phyloP scores from a whole-genome alignment of 192 early-diverging fungal genomes.

The Backusella mclennaniae region DNA sequence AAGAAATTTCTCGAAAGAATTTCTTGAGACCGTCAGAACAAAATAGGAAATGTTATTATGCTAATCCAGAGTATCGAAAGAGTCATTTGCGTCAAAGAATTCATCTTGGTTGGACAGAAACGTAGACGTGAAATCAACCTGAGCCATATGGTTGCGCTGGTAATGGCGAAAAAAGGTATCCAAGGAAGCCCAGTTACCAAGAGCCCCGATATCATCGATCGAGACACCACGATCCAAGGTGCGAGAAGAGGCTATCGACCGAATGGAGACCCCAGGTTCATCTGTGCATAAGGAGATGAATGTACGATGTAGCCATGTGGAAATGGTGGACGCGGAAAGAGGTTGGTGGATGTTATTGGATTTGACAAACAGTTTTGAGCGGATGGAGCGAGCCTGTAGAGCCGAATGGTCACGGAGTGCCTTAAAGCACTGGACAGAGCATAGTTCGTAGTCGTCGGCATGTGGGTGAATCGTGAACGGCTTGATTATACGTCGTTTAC shows the following conservation, averaged over 20 bases:
- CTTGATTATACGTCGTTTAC: too few species aligned
- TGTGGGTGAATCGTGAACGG: too few species aligned
- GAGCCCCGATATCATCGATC: too few species aligned
- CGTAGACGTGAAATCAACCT: not conserved
- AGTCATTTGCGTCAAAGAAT: slow-evolving; percentile 2
- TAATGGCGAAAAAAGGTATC: not conserved
- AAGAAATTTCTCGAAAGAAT: too few species aligned
- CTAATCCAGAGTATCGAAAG: slow-evolving; percentile 6
- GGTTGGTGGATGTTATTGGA: not conserved
- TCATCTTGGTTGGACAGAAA: not conserved
- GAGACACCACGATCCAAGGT: not conserved
- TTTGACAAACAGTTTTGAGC: slow-evolving; percentile 13
- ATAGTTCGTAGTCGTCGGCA: too few species aligned
- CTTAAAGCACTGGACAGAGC: too few species aligned
- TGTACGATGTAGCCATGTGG: not conserved
- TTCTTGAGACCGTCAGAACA: too few species aligned
- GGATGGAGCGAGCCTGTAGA: not conserved
- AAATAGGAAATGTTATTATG: not conserved
- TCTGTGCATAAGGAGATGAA: not conserved
- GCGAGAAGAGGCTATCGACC: not conserved
- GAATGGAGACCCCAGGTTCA: not conserved
- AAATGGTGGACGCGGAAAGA: not conserved
- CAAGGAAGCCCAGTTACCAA: slow-evolving; percentile 6
- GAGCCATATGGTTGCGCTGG: not conserved
- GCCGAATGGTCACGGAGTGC: too few species aligned